These are phyloP conservation scores for Persicaria tinctoria DNA, from an alignment of 148 eudicot species.

Conservation along the genomic window DNA sequence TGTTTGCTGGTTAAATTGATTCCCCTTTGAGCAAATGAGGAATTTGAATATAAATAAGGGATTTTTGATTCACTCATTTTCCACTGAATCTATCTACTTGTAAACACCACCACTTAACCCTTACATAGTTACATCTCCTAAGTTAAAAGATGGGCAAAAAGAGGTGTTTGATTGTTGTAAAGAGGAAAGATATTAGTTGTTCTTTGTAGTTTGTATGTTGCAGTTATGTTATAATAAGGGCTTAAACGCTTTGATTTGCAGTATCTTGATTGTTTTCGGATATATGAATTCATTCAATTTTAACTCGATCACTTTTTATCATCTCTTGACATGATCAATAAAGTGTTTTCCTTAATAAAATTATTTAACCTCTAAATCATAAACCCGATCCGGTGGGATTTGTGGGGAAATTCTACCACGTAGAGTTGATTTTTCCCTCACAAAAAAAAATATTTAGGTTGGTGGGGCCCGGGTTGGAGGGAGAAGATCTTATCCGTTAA, in stretches of 20 bases:
- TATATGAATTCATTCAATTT: neutral
- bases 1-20: neutral
- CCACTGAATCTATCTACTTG: neutral
- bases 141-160: too few species aligned
- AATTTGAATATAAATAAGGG: neutral
- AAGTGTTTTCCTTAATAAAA: too few species aligned
- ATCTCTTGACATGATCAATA: neutral
- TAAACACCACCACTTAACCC: neutral
- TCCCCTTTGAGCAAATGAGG: neutral
- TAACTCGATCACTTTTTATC: neutral
- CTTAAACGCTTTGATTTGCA: neutral
- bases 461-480: too few species aligned
- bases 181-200: neutral
- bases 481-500: too few species aligned
- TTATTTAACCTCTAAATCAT: too few species aligned
- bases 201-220: neutral
- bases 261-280: neutral
- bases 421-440: too few species aligned
- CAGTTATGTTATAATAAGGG: neutral
- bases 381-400: too few species aligned
- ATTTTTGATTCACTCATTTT: neutral
- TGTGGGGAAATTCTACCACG: too few species aligned
- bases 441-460: too few species aligned
- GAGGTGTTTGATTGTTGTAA: neutral
- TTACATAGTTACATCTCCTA: too few species aligned